Base-by-base conservation (phyloP, 2,329 filamentous ascomycete genomes). In the Xylariaceae sp. region DNA sequence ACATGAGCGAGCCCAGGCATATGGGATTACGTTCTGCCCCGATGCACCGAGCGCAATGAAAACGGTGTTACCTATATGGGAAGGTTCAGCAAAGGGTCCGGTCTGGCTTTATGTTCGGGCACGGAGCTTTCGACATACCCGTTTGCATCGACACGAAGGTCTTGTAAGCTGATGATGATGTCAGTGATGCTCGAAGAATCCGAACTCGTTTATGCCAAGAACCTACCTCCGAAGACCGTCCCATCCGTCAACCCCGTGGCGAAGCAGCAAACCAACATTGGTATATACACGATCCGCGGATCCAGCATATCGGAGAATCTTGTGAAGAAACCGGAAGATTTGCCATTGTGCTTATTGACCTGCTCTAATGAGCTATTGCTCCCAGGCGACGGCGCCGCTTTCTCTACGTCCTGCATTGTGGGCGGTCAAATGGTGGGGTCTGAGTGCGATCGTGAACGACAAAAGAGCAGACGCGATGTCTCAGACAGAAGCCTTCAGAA, bases 71-170 rank as follows among this genome's bases (percentile, higher is more conserved):
- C 70, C 69, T 65, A 56, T 15, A 15, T 9, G 10, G 7, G 5
- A 18, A 18, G n/a, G n/a, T n/a, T 17, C 27, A 15, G n/a, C 36
- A 41, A 36, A n/a, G 45, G n/a, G 36, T 44, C n/a, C 40, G 30
- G 19, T 35, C 32, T 11, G 9, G 19, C 22, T 14, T n/a, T 10
- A 32, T 39, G 10, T 30, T 49, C 32, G 19, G 7, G 6, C 6
- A 18, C 42, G 15, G 38, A 33, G 32, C 38, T 11, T 27, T 15
- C 10, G 27, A 44, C 59, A 39, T 56, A 62, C 63, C 62, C 32
- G 63, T 66, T 51, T 71, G 69, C 69, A 71, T 71, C 1, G 68
- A 71, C 11, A 72, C 70, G 49, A 73, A 72, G 11, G 69, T 72
- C 22, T 68, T 66, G 41, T 72, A 73, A 5, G 69, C 70, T 73